phyloP scores from a whole-genome alignment of 176 grass and related monocot genomes.

The Aegilops speltoides region DNA sequence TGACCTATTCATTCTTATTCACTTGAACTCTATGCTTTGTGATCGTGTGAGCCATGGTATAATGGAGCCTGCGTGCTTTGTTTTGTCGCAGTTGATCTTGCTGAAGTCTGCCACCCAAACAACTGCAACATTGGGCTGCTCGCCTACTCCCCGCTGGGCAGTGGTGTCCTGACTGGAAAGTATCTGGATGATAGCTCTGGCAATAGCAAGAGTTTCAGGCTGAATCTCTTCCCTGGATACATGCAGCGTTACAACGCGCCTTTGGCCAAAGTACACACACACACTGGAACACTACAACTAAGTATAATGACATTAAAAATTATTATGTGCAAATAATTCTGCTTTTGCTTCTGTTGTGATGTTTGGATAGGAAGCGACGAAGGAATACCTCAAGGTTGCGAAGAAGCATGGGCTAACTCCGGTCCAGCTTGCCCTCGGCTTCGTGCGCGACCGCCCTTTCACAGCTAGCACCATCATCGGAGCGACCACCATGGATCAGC shows the following conservation, averaged over 20 bases:
- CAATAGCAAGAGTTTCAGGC: conserved; percentile 50
- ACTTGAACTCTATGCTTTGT: neutral
- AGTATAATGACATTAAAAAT: neutral
- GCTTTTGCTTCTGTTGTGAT: neutral
- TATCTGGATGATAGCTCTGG: conserved; percentile 57
- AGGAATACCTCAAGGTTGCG: conserved; percentile 59
- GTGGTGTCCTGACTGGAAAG: conserved; percentile 83
- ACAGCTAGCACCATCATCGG: conserved; percentile 87
- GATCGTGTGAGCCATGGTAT: neutral
- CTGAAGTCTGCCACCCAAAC: conserved; percentile 87
- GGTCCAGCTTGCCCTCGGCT: conserved; percentile 78
- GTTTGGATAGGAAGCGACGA: conserved; percentile 63
- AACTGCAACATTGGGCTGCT: conserved; percentile 85
- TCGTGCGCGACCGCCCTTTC: conserved; percentile 73
- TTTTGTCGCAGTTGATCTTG: conserved; percentile 72
- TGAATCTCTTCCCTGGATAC: conserved; percentile 88
- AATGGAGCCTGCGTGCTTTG: neutral
- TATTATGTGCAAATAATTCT: neutral
- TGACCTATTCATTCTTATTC: neutral
- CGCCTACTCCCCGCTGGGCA: conserved; percentile 85
- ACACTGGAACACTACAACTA: neutral
- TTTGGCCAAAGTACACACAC: conserved; percentile 52
- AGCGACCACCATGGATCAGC: conserved; percentile 71
- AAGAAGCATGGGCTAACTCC: conserved; percentile 74
- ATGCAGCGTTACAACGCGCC: conserved; percentile 83